These are phyloP conservation scores for Apiospora saccharicola DNA, from an alignment of 2,329 filamentous ascomycete genomes.

Conservation along the genomic window DNA sequence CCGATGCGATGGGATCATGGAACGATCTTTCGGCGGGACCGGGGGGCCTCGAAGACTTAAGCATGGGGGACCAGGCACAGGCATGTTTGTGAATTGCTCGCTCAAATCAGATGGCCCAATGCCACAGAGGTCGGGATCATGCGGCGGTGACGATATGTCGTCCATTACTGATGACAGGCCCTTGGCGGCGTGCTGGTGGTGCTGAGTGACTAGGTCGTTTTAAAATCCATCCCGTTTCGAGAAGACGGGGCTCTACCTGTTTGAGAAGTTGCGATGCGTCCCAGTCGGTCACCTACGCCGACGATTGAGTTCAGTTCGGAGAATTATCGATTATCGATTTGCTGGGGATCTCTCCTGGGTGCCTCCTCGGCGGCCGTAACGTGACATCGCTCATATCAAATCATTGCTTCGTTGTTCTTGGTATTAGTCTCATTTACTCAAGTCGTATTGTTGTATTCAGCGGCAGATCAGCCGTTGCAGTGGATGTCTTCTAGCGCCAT, in stretches of 20 bases:
- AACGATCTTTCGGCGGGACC: slow-evolving; percentile 14
- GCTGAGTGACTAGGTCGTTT: slow-evolving; percentile 8
- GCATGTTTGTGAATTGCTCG: slow-evolving; percentile 19
- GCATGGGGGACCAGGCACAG: slow-evolving; percentile 10
- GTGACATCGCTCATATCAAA: background rate
- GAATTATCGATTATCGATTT: background rate
- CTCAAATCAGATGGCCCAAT: slow-evolving; percentile 8
- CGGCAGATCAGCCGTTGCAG: slow-evolving; percentile 11
- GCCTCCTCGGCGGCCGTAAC: background rate
- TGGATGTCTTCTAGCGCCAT: background rate
- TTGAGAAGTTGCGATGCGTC: slow-evolving; percentile 14
- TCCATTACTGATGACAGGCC: background rate
- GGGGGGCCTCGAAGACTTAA: background rate
- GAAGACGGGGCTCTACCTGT: slow-evolving; percentile 2
- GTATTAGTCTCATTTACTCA: background rate
- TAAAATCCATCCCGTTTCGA: slow-evolving; percentile 12
- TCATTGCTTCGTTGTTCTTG: background rate
- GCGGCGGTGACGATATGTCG: slow-evolving; percentile 3
- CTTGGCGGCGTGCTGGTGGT: background rate
- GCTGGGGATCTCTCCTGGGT: background rate
- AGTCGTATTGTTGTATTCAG: background rate
- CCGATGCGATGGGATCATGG: slow-evolving; percentile 15
- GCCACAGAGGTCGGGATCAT: background rate
- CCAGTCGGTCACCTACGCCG: background rate
- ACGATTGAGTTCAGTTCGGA: slow-evolving; percentile 1